Conservation (phyloP, 176 grass and related monocot genomes). For the Triticum urartu region DNA sequence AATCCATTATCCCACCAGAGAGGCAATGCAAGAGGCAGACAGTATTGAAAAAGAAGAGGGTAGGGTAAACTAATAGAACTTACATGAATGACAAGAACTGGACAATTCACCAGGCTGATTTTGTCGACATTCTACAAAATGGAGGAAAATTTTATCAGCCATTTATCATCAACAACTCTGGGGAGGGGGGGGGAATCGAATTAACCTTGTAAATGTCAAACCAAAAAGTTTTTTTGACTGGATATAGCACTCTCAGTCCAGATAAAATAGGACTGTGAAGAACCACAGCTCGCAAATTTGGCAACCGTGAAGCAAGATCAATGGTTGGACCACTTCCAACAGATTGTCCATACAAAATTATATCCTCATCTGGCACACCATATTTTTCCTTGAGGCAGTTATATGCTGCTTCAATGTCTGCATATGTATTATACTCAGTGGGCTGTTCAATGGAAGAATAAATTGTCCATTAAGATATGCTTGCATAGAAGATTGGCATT, state of each 20-base stretch:
- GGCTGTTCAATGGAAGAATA: slow-evolving; percentile 78
- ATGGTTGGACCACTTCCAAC: slow-evolving; percentile 92
- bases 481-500: slow-evolving; percentile 39
- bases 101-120: slow-evolving; percentile 74
- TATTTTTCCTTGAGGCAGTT: slow-evolving; percentile 90
- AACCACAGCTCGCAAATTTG: slow-evolving; percentile 82
- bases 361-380: slow-evolving; percentile 66
- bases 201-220: slow-evolving; percentile 98
- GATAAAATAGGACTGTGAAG: slow-evolving; percentile 89
- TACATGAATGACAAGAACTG: slow-evolving; percentile 88
- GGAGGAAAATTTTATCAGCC: slow-evolving; percentile 35
- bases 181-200: background rate
- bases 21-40: background rate
- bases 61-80: slow-evolving; percentile 32
- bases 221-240: slow-evolving; percentile 77
- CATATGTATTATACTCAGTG: slow-evolving; percentile 94
- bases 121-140: slow-evolving; percentile 79
- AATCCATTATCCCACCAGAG: background rate
- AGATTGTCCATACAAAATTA: slow-evolving; percentile 88
- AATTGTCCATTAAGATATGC: slow-evolving; percentile 52
- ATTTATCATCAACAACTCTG: slow-evolving; percentile 7
- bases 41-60: background rate
- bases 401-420: slow-evolving; percentile 93
- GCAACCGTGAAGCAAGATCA: slow-evolving; percentile 81
- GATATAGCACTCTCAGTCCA: slow-evolving; percentile 86